A percentile compares a stretch with the other conserved stretches of the same genome.
Evolutionary conservation across 1,284 basidiomycete genomes (phyloP).

Genomic region (Sphagnurus paluster): DNA sequence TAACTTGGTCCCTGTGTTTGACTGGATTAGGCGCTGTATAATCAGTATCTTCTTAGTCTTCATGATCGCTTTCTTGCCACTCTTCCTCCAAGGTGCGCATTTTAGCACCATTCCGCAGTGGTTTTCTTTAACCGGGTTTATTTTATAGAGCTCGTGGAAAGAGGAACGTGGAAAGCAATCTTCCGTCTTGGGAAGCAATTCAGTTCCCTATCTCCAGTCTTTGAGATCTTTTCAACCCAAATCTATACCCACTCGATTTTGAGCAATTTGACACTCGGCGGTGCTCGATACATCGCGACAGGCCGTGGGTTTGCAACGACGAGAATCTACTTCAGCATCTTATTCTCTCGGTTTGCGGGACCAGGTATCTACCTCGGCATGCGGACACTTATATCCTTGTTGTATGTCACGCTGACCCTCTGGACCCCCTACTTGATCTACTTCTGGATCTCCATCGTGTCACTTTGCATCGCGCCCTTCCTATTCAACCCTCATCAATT

Average conservation of each 20-base stretch:
- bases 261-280: slow-evolving; percentile 93
- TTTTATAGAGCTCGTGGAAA: slow-evolving; percentile 83
- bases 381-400: slow-evolving; percentile 84
- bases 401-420: slow-evolving; percentile 87
- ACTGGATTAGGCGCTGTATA: slow-evolving; percentile 94
- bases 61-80: slow-evolving; percentile 90
- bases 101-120: background rate
- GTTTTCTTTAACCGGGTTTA: background rate
- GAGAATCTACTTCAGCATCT: slow-evolving; percentile 88
- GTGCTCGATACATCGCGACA: slow-evolving; percentile 98
- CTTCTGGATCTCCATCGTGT: slow-evolving; percentile 91
- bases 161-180: slow-evolving; percentile 87
- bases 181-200: slow-evolving; percentile 92
- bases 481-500: slow-evolving; percentile 98
- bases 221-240: slow-evolving; percentile 95
- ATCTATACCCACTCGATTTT: slow-evolving; percentile 96
- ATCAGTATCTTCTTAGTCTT: slow-evolving; percentile 97
- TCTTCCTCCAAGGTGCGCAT: slow-evolving; percentile 88
- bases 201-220: slow-evolving; percentile 88
- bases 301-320: slow-evolving; percentile 96
- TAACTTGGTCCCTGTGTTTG: slow-evolving; percentile 85
- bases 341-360: slow-evolving; percentile 95
- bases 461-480: slow-evolving; percentile 91
- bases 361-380: slow-evolving; percentile 96
- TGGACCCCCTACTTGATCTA: slow-evolving; percentile 93